Evolutionary conservation across 345 rosid species (phyloP).

Genomic region (Turnera subulata): DNA sequence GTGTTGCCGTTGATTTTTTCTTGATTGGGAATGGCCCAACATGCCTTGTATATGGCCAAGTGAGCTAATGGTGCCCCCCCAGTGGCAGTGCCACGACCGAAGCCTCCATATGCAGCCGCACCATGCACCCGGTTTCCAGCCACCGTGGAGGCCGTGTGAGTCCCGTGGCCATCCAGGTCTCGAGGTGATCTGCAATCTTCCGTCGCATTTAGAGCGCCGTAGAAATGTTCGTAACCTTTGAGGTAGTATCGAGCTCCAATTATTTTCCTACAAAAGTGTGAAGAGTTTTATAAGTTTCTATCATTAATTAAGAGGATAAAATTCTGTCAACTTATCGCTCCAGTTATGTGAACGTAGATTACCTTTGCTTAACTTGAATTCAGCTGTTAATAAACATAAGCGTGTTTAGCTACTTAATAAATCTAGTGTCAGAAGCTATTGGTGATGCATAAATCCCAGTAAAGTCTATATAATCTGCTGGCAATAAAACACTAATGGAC

Average conservation of each 20-base stretch:
- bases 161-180: constrained; percentile 79
- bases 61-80: constrained; percentile 83
- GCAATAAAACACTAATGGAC: no score
- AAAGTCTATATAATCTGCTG: no score
- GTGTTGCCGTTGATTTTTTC: constrained; percentile 41
- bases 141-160: constrained; percentile 76
- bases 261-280: constrained; percentile 45
- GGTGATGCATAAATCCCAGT: no score
- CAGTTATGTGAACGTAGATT: no score
- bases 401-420: no score
- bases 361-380: no score
- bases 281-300: not conserved
- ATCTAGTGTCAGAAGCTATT: no score
- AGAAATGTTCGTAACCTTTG: constrained; percentile 42
- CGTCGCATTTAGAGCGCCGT: constrained; percentile 45
- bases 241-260: constrained; percentile 78
- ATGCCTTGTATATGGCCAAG: constrained; percentile 71
- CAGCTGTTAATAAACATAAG: no score
- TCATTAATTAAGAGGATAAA: not conserved
- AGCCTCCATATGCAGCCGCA: constrained; percentile 56
- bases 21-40: constrained; percentile 65
- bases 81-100: constrained; percentile 57
- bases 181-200: constrained; percentile 64
- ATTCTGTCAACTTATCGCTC: no score
- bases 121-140: constrained; percentile 45